These are phyloP conservation scores for Scheffersomyces insectosa DNA, from an alignment of 1,139 yeast species.

Conservation along the genomic window DNA sequence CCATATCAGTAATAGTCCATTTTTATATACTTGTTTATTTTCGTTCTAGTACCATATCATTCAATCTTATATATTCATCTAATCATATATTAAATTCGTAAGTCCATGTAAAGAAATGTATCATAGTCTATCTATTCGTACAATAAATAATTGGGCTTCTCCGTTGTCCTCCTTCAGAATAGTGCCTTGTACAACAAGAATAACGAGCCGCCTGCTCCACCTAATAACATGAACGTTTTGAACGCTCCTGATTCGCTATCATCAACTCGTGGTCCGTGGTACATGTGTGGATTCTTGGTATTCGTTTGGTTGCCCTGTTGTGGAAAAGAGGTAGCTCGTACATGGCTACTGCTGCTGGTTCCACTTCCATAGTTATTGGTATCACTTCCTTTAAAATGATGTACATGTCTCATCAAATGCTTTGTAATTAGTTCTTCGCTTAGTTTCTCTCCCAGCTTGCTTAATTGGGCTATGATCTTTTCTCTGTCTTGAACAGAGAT, in stretches of 20 bases:
- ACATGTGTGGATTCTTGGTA: slow-evolving; percentile 30
- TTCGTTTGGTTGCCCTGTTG: background rate
- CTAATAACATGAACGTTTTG: slow-evolving; percentile 24
- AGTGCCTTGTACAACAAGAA: slow-evolving; percentile 22
- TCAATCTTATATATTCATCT: no score
- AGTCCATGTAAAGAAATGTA: no score
- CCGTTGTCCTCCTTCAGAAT: background rate
- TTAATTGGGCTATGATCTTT: slow-evolving; percentile 36
- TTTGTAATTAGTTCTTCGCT: slow-evolving; percentile 46
- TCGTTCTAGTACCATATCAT: no score
- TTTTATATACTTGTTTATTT: no score
- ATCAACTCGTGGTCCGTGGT: slow-evolving; percentile 29
- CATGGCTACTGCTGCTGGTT: no score
- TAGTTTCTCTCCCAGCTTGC: slow-evolving; percentile 33
- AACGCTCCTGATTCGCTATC: slow-evolving; percentile 21
- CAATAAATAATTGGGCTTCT: no score
- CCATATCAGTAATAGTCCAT: no score
- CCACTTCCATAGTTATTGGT: background rate
- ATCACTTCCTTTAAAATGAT: slow-evolving; percentile 12
- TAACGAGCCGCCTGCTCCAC: slow-evolving; percentile 34
- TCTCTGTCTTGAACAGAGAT: slow-evolving; percentile 31
- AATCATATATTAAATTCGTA: no score
- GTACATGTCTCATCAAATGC: slow-evolving; percentile 43
- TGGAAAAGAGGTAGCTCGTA: background rate
- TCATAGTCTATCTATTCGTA: no score